These are phyloP conservation scores for Quercus engelmannii DNA, from an alignment of 306 rosid species.

Conservation along the genomic window DNA sequence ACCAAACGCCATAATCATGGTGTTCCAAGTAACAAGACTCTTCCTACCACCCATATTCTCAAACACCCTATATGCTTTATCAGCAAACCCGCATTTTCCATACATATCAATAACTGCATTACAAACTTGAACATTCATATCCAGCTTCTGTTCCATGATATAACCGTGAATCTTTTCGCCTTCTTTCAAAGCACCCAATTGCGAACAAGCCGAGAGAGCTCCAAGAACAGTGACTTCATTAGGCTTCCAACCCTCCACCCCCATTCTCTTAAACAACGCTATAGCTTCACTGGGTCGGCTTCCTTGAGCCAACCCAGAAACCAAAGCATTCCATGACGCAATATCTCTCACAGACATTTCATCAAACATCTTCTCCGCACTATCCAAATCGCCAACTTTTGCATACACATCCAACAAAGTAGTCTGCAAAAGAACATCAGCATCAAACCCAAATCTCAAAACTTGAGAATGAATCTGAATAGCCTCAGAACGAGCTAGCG, in stretches of 20 bases:
- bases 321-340: conserved; percentile 79
- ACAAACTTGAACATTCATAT: conserved; percentile 62
- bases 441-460: conserved; percentile 53
- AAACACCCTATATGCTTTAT: conserved; percentile 64
- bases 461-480: conserved; percentile 64
- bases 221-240: conserved; percentile 74
- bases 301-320: conserved; percentile 86
- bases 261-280: conserved; percentile 59
- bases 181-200: conserved; percentile 69
- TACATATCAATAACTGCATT: conserved; percentile 87
- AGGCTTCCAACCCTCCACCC: conserved; percentile 61
- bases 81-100: conserved; percentile 73
- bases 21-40: conserved; percentile 75
- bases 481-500: conserved; percentile 59
- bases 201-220: conserved; percentile 74
- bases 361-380: conserved; percentile 73
- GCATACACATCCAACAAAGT: conserved; percentile 82
- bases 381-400: conserved; percentile 49
- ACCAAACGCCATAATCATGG: conserved; percentile 83
- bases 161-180: conserved; percentile 55
- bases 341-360: conserved; percentile 62
- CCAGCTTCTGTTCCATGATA: conserved; percentile 48
- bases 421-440: conserved; percentile 51
- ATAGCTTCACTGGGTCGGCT: conserved; percentile 61
- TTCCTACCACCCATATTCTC: conserved; percentile 52